Base-by-base conservation (phyloP, 129 eudicot species). In the Lonicera japonica region DNA sequence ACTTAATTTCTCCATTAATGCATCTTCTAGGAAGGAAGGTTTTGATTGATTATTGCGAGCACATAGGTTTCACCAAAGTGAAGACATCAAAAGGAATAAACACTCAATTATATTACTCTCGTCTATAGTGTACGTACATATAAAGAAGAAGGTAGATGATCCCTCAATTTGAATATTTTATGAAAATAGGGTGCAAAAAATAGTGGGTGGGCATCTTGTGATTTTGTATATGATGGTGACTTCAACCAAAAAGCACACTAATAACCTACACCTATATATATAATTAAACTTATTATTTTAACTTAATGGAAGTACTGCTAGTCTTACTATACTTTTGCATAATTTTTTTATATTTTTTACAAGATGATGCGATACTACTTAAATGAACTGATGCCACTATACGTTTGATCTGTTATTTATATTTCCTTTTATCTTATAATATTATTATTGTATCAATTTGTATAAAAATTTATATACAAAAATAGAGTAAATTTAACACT, bases 151-250 rank as follows among this genome's bases (percentile, higher is more conserved):
- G 21, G 5, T 66, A 66, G 22, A 19, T 43, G 16, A 43, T 66
- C 40, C 22, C 53, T 14, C 13, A 53, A 13, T 17, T 25, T 18
- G 14, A 60, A 21, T 51, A 46, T 20, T 59, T 25, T 50, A 47
- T 10, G 29, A 58, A 34, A 13, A 12, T 8, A 25, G 3, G 55
- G 24, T 38, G 69, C 64, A 61, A 43, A 60, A 61, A 52, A 64
- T 29, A 67, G 53, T 60, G 55, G 77, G 77, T 58, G 68, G 71
- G 78, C 73, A 73, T 73, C 73, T 73, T 66, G 60, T 67, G 59
- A 53, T 43, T 25, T 23, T 60, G 29, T 45, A 53, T 58, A 19
- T 51, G 56, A 40, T 1, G 25, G 69, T 29, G 68, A 73, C 78
- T 54, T 53, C 60, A 15, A 54, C 50, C 50, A 40, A 68, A 73